Percentiles rank a stretch among this genome's conserved stretches.
These are phyloP conservation scores for Prunus mongolica DNA, from an alignment of 306 rosid species.

Conservation along the genomic window DNA sequence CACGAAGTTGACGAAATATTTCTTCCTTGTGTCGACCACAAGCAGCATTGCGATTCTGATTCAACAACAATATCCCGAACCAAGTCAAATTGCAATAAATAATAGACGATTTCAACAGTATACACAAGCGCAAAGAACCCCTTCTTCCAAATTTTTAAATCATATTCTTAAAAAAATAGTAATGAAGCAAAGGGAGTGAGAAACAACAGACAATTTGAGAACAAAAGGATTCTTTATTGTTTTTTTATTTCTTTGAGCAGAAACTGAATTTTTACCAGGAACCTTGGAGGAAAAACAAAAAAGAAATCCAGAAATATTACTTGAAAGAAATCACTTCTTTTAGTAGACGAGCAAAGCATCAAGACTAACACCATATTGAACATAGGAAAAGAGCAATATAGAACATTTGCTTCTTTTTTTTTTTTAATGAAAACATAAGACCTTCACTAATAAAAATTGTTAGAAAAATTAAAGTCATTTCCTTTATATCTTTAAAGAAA, in stretches of 20 bases:
- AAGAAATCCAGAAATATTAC: not conserved
- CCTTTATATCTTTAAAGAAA: too few relatives aligned
- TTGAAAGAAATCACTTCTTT: not conserved
- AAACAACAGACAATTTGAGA: not conserved
- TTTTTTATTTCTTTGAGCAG: too few relatives aligned
- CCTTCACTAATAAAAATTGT: too few relatives aligned
- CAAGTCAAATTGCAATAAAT: slow-evolving; percentile 30
- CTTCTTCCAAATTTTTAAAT: not conserved
- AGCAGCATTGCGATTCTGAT: slow-evolving; percentile 77
- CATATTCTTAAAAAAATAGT: too few relatives aligned
- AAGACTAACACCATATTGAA: too few relatives aligned
- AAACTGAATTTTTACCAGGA: too few relatives aligned
- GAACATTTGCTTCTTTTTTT: too few relatives aligned
- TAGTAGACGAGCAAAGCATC: too few relatives aligned
- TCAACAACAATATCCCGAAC: slow-evolving; percentile 45
- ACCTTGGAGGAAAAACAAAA: not conserved
- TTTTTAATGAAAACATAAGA: too few relatives aligned
- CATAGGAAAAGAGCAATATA: too few relatives aligned
- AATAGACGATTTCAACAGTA: slow-evolving; percentile 11
- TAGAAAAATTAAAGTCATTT: too few relatives aligned
- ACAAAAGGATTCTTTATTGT: not conserved
- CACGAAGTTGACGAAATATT: slow-evolving; percentile 70
- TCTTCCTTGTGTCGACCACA: slow-evolving; percentile 78
- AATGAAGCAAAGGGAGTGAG: not conserved
- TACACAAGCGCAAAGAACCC: too few relatives aligned